Evolutionary conservation across 495 filamentous ascomycete species (phyloP), one percentile per base, ranked within the genome.

Genomic region (Trichoderma gamsii): DNA sequence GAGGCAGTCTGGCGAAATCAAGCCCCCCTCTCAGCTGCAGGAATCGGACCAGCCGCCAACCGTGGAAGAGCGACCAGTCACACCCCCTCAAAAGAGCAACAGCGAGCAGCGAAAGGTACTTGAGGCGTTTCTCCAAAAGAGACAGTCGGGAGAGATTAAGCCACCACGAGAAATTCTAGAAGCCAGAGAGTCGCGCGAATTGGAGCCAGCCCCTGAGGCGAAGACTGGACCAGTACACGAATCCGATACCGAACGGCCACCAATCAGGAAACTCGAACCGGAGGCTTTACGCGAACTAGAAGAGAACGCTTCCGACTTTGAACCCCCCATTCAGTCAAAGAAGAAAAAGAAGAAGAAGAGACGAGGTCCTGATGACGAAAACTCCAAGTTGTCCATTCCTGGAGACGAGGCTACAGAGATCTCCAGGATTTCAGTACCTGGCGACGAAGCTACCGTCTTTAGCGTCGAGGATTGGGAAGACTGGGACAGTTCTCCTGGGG

Each of bases 301-400:
- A 12, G 56, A 61, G 23, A 61, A 12, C 12, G 56, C 27, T 12
- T 61, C 56, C 9, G 56, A 61, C 27, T 12, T 18, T 61, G 56
- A 23, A 4, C 29, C 56, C 29, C 11, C 25, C 13, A 32, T 16
- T 15, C 29, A 32, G 23, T 32, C 56, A 32, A 61, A 32, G 25
- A 61, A 61, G 56, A 61, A 32, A 18, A 61, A 32, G 75, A 73
- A 61, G 72, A 73, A 41, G 76, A 78, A 70, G 56, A 23, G 56
- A 27, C 25, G 56, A 32, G 56, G 35, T 11, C 56, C 27, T 35
- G 25, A 61, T 16, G 56, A 59, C 23, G 51, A 61, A 12, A 23
- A 32, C 12, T 61, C 56, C 13, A 32, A 23, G 12, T 15, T 61
- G 56, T 61, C 56, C 56, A 32, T 61, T 7, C 56, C 56, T 4